Conservation (phyloP, 1,284 basidiomycete genomes). For the Trametes polyzona region DNA sequence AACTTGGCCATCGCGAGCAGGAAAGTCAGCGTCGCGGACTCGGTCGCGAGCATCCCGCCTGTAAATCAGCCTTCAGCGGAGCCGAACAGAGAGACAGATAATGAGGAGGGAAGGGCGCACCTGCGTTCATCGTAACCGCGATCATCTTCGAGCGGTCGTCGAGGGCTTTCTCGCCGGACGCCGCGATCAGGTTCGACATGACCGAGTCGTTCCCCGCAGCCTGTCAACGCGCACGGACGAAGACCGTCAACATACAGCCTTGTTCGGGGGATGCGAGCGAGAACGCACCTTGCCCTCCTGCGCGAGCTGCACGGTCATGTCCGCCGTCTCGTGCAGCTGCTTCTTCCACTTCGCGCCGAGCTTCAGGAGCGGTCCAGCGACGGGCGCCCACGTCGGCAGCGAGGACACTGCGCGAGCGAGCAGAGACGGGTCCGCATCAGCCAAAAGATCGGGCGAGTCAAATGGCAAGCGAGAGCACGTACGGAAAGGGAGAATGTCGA, state of each 20-base stretch:
- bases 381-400: conserved; percentile 41
- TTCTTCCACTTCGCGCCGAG: conserved; percentile 25
- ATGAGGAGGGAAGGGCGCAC: conserved; percentile 9
- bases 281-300: conserved; percentile 18
- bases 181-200: conserved; percentile 31
- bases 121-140: conserved; percentile 33
- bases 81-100: neutral
- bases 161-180: conserved; percentile 8
- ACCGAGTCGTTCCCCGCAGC: conserved; percentile 15
- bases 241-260: neutral
- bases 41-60: conserved; percentile 28
- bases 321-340: conserved; percentile 22
- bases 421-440: neutral
- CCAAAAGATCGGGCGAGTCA: neutral
- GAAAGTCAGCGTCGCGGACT: conserved; percentile 25
- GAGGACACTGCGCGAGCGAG: conserved; percentile 30
- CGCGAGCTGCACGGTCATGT: conserved; percentile 20
- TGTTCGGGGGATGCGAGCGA: neutral
- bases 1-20: conserved; percentile 36
- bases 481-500: conserved; percentile 36
- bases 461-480: conserved; percentile 1
- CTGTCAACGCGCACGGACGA: neutral
- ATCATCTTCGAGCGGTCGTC: conserved; percentile 28
- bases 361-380: conserved; percentile 27
- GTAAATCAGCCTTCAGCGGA: too few species aligned